phyloP scores from a whole-genome alignment of 2,329 filamentous ascomycete species.

The Penicillium capsulatum region DNA sequence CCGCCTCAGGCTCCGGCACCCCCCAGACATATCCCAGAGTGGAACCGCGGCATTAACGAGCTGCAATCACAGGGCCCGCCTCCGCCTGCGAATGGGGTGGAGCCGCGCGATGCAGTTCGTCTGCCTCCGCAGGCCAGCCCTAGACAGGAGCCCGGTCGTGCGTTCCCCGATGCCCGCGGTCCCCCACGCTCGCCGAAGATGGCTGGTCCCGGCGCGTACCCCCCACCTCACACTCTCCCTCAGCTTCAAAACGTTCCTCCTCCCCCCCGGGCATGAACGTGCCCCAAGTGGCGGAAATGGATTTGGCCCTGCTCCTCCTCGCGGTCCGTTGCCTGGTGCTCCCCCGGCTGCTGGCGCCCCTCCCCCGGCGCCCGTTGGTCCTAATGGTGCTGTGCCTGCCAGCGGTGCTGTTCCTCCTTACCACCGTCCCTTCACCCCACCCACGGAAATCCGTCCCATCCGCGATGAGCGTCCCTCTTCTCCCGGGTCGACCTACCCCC shows the following conservation, averaged over 20 bases:
- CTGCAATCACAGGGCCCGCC: conserved; percentile 57
- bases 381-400: conserved; percentile 53
- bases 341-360: conserved; percentile 55
- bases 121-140: conserved; percentile 72
- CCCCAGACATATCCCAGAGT: conserved; percentile 57
- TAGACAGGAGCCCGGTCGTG: conserved; percentile 65
- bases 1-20: conserved; percentile 60
- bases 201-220: conserved; percentile 51
- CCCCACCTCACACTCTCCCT: conserved; percentile 48
- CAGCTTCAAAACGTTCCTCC: conserved; percentile 48
- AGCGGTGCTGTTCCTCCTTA: conserved; percentile 33
- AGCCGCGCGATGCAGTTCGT: conserved; percentile 69
- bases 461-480: conserved; percentile 85
- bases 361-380: conserved; percentile 46
- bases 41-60: conserved; percentile 68
- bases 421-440: conserved; percentile 64
- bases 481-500: conserved; percentile 80
- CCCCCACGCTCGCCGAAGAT: conserved; percentile 59
- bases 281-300: conserved; percentile 28
- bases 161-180: conserved; percentile 62
- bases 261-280: conserved; percentile 38
- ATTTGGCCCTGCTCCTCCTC: conserved; percentile 37
- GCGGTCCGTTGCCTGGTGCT: conserved; percentile 44
- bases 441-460: conserved; percentile 76
- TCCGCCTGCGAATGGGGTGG: conserved; percentile 70